Evolutionary conservation across 202 grass and related monocot genomes (phyloP).

Genomic region (Tripidium arundinaceum): DNA sequence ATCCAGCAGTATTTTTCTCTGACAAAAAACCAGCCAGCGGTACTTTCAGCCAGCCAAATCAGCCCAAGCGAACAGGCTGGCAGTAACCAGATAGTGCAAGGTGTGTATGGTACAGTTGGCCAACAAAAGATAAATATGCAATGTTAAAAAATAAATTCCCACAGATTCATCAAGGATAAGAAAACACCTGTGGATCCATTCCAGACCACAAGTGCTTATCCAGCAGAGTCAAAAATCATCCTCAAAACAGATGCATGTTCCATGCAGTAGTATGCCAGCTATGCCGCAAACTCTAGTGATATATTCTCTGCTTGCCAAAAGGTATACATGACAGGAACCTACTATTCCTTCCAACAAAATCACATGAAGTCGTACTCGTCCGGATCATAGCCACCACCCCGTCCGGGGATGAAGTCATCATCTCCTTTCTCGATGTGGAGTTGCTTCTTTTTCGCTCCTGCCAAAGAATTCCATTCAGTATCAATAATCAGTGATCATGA

Average conservation of each 20-base stretch:
- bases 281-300: slow-evolving; percentile 35
- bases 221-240: slow-evolving; percentile 44
- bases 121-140: slow-evolving; percentile 11
- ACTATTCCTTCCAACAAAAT: slow-evolving; percentile 29
- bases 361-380: slow-evolving; percentile 97
- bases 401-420: slow-evolving; percentile 50
- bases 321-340: slow-evolving; percentile 35
- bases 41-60: too few relatives aligned
- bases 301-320: slow-evolving; percentile 40
- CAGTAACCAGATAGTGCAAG: slow-evolving; percentile 20
- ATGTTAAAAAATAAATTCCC: background rate
- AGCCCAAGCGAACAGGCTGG: too few relatives aligned
- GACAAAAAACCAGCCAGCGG: too few relatives aligned
- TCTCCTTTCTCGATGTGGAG: slow-evolving; percentile 81
- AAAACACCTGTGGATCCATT: background rate
- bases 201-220: background rate
- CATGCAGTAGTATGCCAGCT: slow-evolving; percentile 26
- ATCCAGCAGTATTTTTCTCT: too few relatives aligned
- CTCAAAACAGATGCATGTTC: slow-evolving; percentile 35
- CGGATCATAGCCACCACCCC: slow-evolving; percentile 37
- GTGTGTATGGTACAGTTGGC: slow-evolving; percentile 33
- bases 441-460: slow-evolving; percentile 89
- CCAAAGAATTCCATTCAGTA: background rate
- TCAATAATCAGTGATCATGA: background rate
- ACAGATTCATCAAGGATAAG: background rate